A percentile compares a stretch with the other conserved stretches of the same genome.
phyloP scores from a whole-genome alignment of 176 grass and related monocot species.

The Carex parvula region DNA sequence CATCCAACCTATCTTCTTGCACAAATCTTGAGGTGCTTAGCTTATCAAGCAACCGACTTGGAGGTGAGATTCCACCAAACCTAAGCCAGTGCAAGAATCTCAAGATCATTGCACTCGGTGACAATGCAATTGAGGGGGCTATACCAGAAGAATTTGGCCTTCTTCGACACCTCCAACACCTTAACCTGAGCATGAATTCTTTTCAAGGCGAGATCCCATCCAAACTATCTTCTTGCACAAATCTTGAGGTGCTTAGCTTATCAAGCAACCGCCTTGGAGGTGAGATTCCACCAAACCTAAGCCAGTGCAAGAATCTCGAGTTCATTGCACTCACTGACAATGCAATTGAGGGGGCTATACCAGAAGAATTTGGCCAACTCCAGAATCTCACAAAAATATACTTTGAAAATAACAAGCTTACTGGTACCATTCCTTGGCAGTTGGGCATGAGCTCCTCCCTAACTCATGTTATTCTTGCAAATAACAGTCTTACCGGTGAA shows the following conservation, averaged over 20 bases:
- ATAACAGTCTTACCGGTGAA: conserved; percentile 32
- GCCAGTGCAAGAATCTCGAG: conserved; percentile 33
- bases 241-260: conserved; percentile 31
- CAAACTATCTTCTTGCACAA: conserved; percentile 25
- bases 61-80: conserved; percentile 36
- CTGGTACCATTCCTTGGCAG: conserved; percentile 30
- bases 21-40: conserved; percentile 29
- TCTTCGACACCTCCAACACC: conserved; percentile 26
- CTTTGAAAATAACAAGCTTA: conserved; percentile 31
- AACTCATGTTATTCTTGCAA: conserved; percentile 11
- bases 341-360: conserved; percentile 33
- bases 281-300: conserved; percentile 36
- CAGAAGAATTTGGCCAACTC: conserved; percentile 17
- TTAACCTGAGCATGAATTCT: conserved; percentile 49
- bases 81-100: conserved; percentile 40
- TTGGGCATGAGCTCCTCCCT: conserved; percentile 42
- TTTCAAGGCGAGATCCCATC: conserved; percentile 35
- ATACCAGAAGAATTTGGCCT: conserved; percentile 27
- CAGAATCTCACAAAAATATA: conserved; percentile 17
- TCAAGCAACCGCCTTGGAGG: conserved; percentile 32
- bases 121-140: conserved; percentile 34
- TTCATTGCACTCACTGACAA: conserved; percentile 28
- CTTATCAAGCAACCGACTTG: conserved; percentile 28
- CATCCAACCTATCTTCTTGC: conserved; percentile 25
- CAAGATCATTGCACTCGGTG: not conserved